Conservation (phyloP, 176 grass and related monocot genomes). For the Cenchrus americanus region DNA sequence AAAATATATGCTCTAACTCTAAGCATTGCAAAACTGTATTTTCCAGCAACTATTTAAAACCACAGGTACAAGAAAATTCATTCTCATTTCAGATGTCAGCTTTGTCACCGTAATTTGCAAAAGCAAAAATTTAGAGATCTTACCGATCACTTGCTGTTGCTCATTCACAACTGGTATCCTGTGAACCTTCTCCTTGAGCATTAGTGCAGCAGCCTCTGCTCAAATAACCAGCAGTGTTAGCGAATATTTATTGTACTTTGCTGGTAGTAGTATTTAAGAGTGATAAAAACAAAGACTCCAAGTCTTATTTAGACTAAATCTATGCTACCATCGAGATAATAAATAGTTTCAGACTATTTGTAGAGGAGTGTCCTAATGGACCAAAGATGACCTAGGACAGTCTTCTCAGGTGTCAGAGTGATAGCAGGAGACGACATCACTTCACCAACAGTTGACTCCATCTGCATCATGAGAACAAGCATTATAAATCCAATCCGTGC, state of each 20-base stretch:
- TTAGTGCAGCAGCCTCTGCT: constrained; percentile 81
- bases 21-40: not conserved
- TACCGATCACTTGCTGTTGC: constrained; percentile 65
- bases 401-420: constrained; percentile 65
- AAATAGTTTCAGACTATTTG: no score
- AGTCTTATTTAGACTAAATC: no score
- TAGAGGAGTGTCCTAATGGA: not conserved
- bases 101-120: not conserved
- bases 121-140: not conserved
- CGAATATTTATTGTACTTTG: not conserved
- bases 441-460: constrained; percentile 68
- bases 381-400: constrained; percentile 62
- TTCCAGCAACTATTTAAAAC: not conserved
- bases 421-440: constrained; percentile 89
- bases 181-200: constrained; percentile 88
- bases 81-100: not conserved
- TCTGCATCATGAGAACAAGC: constrained; percentile 48
- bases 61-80: not conserved
- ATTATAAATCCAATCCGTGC: not conserved
- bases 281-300: no score
- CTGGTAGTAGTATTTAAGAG: no score
- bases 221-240: constrained; percentile 9
- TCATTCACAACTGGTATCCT: constrained; percentile 77
- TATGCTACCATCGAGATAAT: no score
- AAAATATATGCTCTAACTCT: no score